phyloP scores from a whole-genome alignment of 208 protist genomes.

The Leishmania major region DNA sequence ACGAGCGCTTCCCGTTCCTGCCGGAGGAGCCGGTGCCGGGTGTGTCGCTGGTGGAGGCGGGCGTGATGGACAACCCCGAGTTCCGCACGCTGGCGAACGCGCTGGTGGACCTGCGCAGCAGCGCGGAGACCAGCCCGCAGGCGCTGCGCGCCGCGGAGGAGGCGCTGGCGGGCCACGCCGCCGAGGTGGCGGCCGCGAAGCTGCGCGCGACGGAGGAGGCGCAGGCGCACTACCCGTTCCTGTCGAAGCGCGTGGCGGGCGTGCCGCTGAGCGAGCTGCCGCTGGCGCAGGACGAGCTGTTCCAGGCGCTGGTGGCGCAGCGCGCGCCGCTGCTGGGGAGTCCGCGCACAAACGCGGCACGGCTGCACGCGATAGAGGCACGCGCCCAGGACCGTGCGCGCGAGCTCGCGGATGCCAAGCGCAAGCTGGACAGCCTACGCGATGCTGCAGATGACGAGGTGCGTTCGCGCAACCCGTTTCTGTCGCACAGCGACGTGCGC shows the following conservation, averaged over 20 bases:
- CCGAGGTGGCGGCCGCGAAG: constrained; percentile 36
- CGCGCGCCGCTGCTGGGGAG: constrained; percentile 26
- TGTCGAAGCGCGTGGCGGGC: constrained; percentile 39
- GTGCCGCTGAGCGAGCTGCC: constrained; percentile 42
- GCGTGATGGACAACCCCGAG: no score
- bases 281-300: constrained; percentile 35
- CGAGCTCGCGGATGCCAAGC: constrained; percentile 31
- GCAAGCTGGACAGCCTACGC: constrained; percentile 51
- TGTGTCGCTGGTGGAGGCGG: no score
- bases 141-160: no score
- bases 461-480: constrained; percentile 58
- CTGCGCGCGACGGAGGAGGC: constrained; percentile 36
- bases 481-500: constrained; percentile 45
- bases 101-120: no score
- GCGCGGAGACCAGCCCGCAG: no score
- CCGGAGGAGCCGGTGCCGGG: no score
- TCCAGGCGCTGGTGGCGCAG: constrained; percentile 29
- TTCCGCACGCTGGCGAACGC: no score
- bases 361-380: constrained; percentile 36
- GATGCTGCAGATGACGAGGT: constrained; percentile 67
- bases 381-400: constrained; percentile 27
- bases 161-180: constrained; percentile 34
- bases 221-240: constrained; percentile 55
- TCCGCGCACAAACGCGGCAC: constrained; percentile 25
- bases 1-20: no score